These are phyloP conservation scores for Sporisorium graminicola DNA, from an alignment of 1,284 basidiomycete species.

Conservation along the genomic window DNA sequence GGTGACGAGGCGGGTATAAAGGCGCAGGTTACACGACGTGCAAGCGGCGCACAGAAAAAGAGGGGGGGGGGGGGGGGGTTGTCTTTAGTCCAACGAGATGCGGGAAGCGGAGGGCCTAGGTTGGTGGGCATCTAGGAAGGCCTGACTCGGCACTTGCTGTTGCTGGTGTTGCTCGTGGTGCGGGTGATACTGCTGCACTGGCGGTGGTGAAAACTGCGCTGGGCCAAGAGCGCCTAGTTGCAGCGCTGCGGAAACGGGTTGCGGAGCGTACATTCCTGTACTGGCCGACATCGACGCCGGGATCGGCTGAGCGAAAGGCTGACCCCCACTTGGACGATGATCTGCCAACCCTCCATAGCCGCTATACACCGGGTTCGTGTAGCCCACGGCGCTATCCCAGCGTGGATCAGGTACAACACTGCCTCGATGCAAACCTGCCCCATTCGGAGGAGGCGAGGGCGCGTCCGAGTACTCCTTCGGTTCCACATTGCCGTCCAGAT, in stretches of 20 bases:
- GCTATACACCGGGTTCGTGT: background rate
- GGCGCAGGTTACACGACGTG: background rate
- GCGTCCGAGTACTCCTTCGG: constrained; percentile 15
- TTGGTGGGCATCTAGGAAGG: background rate
- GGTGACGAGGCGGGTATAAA: background rate
- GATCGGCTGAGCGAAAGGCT: background rate
- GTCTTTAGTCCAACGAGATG: constrained; percentile 4
- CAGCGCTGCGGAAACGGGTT: background rate
- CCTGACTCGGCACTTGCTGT: background rate
- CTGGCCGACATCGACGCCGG: no score
- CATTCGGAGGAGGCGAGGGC: background rate
- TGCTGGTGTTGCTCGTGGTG: background rate
- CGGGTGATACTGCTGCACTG: background rate
- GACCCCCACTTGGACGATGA: background rate
- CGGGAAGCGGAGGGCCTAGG: constrained; percentile 2
- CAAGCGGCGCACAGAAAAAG: background rate
- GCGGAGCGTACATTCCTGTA: background rate
- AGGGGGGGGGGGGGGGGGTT: no score
- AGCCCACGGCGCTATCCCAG: background rate
- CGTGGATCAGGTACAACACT: constrained; percentile 4
- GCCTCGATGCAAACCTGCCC: background rate
- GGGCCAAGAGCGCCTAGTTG: background rate
- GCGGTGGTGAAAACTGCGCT: background rate
- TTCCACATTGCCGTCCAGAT: constrained; percentile 9
- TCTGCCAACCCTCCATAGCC: background rate